These are phyloP conservation scores for Leptodermis oblonga DNA, from an alignment of 257 asterid species.

Conservation along the genomic window DNA sequence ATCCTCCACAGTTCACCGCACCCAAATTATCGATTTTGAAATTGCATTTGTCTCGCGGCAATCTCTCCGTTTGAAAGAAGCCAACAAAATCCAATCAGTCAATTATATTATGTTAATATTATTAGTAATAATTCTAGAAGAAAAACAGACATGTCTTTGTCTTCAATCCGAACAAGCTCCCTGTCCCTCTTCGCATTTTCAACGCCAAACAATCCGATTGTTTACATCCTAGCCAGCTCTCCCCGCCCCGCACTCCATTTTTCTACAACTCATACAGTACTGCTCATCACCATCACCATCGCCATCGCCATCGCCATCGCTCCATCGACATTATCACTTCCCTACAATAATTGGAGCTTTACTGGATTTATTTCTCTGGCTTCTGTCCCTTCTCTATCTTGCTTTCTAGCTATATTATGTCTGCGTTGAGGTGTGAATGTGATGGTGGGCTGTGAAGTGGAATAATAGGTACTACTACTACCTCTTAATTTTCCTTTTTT, in stretches of 20 bases:
- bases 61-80: not conserved
- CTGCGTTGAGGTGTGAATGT: not conserved
- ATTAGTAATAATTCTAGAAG: too few relatives aligned
- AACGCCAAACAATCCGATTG: not conserved
- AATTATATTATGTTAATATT: too few relatives aligned
- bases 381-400: not conserved
- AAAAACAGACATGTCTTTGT: not conserved
- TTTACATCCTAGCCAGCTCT: too few relatives aligned
- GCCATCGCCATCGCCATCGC: not conserved
- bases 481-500: not conserved
- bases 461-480: not conserved
- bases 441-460: too few relatives aligned
- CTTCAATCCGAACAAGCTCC: constrained; percentile 4
- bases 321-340: not conserved
- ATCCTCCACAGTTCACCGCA: too few relatives aligned
- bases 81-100: not conserved
- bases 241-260: not conserved
- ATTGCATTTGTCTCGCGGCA: not conserved
- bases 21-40: too few relatives aligned
- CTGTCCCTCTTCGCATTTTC: constrained; percentile 2
- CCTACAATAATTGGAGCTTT: not conserved
- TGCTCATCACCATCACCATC: not conserved
- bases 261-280: not conserved
- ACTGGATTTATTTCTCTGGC: not conserved
- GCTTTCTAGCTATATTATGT: not conserved